Percentiles rank a stretch among this genome's conserved stretches.
Conservation (phyloP, 495 filamentous ascomycete genomes). For the Zalerion maritima region DNA sequence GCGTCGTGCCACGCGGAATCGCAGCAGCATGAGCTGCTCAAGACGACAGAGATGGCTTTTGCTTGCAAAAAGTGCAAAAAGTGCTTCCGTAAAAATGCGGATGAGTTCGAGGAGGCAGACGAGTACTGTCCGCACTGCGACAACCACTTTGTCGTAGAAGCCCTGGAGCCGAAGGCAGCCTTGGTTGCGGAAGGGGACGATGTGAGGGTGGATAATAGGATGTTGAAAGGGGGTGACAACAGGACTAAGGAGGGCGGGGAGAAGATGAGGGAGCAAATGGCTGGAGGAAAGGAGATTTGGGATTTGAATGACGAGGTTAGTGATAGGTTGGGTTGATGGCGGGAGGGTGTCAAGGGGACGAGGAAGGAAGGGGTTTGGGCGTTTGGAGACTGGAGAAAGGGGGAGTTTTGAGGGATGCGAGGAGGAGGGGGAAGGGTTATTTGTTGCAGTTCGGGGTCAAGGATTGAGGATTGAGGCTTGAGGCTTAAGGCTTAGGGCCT, state of each 20-base stretch:
- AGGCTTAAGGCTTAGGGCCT: too few relatives aligned
- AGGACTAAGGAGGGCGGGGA: conserved; percentile 48
- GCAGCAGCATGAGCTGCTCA: conserved; percentile 58
- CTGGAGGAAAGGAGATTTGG: too few relatives aligned
- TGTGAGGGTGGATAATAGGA: conserved; percentile 64
- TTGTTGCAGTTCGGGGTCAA: too few relatives aligned
- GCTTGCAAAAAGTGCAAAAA: conserved; percentile 98
- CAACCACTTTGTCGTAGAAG: conserved; percentile 92
- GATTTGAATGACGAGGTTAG: conserved; percentile 58
- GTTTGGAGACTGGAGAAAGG: background rate
- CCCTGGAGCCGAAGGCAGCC: conserved; percentile 61
- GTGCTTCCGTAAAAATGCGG: conserved; percentile 84
- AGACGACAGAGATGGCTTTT: conserved; percentile 78
- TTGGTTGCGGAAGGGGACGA: conserved; percentile 84
- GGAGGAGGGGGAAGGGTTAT: background rate
- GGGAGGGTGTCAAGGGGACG: background rate
- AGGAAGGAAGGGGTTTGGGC: background rate
- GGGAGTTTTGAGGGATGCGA: background rate
- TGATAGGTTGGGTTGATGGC: conserved; percentile 55
- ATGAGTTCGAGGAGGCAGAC: conserved; percentile 91
- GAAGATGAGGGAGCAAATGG: too few relatives aligned
- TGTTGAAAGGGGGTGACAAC: conserved; percentile 95
- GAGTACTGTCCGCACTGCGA: conserved; percentile 99
- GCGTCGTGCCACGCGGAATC: conserved; percentile 83
- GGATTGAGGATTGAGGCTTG: too few relatives aligned